A percentile compares a stretch with the other conserved stretches of the same genome.
These are phyloP conservation scores for Fusarium sp. DNA, from an alignment of 2,329 filamentous ascomycete genomes.

Conservation along the genomic window DNA sequence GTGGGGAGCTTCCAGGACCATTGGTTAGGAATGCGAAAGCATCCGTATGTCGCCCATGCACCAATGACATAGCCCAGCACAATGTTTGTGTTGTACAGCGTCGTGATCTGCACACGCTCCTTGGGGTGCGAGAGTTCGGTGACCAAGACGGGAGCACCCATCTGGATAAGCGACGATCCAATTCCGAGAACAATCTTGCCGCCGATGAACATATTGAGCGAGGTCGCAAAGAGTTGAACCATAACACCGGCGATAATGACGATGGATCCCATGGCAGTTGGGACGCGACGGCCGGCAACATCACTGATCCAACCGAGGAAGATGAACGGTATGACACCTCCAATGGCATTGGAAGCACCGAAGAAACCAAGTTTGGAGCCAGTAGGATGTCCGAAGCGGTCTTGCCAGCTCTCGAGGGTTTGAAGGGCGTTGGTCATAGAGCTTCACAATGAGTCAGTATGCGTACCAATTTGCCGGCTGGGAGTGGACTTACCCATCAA, in stretches of 20 bases:
- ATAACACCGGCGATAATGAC: constrained; percentile 51
- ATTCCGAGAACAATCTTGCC: constrained; percentile 51
- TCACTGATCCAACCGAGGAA: constrained; percentile 50
- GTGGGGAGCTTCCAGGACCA: constrained; percentile 51
- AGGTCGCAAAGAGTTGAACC: constrained; percentile 49
- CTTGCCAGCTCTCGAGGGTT: constrained; percentile 49
- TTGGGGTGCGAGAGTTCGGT: constrained; percentile 54
- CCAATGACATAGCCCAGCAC: constrained; percentile 36
- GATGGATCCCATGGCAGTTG: constrained; percentile 50
- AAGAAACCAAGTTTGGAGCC: constrained; percentile 52
- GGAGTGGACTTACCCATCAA: constrained; percentile 49
- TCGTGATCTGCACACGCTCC: constrained; percentile 41
- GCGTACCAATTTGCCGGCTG: rapidly evolving
- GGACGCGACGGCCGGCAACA: constrained; percentile 46
- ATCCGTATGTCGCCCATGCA: constrained; percentile 40
- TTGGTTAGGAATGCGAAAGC: constrained; percentile 28
- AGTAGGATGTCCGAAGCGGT: constrained; percentile 49
- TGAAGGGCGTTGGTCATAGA: constrained; percentile 54
- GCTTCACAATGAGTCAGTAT: background rate
- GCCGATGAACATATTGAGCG: constrained; percentile 50
- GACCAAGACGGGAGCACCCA: constrained; percentile 54
- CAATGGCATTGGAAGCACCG: constrained; percentile 52
- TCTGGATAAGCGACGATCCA: constrained; percentile 51
- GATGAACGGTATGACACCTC: constrained; percentile 51
- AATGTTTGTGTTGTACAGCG: constrained; percentile 35